Base-by-base conservation (phyloP, 2,329 filamentous ascomycete genomes). In the Colletotrichum zoysiae region DNA sequence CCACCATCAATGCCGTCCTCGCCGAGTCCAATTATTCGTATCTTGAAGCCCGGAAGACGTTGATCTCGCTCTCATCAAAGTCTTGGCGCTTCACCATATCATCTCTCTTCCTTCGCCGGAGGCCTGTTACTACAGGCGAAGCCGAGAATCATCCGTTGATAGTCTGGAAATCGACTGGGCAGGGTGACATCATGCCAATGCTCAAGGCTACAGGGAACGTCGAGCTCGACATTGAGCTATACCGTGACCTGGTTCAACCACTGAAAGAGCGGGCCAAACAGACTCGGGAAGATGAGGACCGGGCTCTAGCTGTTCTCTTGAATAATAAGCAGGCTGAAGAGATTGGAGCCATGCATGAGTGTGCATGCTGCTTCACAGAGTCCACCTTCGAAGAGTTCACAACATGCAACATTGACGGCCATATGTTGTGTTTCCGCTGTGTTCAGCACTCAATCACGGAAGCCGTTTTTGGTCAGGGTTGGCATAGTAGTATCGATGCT, bases 401-500 rank as follows among this genome's bases (percentile, higher is more conserved):
- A 0, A 87, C 89, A n/a, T 96, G 93, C 82, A 88, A 88, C 77
- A 81, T 85, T 42, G 86, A 88, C 3, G 90, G 89, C 1, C 93
- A 96, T 81, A 88, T 93, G 78, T 86, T 95, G 66, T 96, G 93
- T 82, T 91, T 95, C 81, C 89, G 89, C 57, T 98, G 96, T 81
- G 91, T 98, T 62, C 91, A 92, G 74, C 90, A 92, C 74, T 92
- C 95, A 14, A 88, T 95, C 71, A 92, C 92, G 61, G 95, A 98
- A 79, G 95, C 95, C 2, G 84, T 98, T 0, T 98, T 97, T 79
- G 96, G 96, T 0, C 96, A 98, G 80, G 94, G 94, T 64, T 98
- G 95, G 94, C 89, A 90, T 61, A 91, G 92, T 71, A 96, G 90
- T 76, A 92, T 98, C 76, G 88, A 96, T 78, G 82, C 89, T 38